Percentiles rank a stretch among this genome's conserved stretches.
Conservation (phyloP, 495 filamentous ascomycete genomes). For the Penicillium verhagenii region DNA sequence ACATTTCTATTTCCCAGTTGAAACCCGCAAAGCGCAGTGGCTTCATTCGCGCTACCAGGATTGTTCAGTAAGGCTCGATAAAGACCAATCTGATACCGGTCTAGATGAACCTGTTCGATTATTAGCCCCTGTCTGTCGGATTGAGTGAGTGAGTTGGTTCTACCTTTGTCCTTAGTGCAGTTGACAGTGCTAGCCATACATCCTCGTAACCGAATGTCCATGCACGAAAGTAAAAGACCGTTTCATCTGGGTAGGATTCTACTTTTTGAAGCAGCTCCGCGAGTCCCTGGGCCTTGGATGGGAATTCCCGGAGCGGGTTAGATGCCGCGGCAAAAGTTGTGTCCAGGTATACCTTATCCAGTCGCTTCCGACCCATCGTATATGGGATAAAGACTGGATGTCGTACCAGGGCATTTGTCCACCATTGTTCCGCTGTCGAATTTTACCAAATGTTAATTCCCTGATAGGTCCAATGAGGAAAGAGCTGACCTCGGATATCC, state of each 20-base stretch:
- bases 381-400: slow-evolving; percentile 78
- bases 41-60: slow-evolving; percentile 48
- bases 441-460: slow-evolving; percentile 14
- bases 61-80: slow-evolving; percentile 62
- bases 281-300: slow-evolving; percentile 67
- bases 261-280: slow-evolving; percentile 71
- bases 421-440: slow-evolving; percentile 60
- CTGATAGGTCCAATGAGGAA: not conserved
- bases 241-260: slow-evolving; percentile 65
- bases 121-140: not conserved
- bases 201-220: slow-evolving; percentile 97
- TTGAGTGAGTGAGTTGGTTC: not conserved
- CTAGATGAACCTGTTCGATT: slow-evolving; percentile 67
- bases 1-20: slow-evolving; percentile 68
- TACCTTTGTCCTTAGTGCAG: slow-evolving; percentile 65
- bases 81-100: slow-evolving; percentile 72
- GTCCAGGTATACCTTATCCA: slow-evolving; percentile 85
- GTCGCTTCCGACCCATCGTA: slow-evolving; percentile 57
- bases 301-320: slow-evolving; percentile 49
- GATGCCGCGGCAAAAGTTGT: slow-evolving; percentile 67
- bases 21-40: slow-evolving; percentile 70
- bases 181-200: slow-evolving; percentile 81
- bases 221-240: slow-evolving; percentile 78
- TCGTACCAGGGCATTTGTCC: slow-evolving; percentile 62
- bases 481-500: slow-evolving; percentile 72